Percentiles rank a stretch among this genome's conserved stretches.
These are phyloP conservation scores for Bromus sterilis DNA, from an alignment of 176 grass and related monocot genomes.

Conservation along the genomic window DNA sequence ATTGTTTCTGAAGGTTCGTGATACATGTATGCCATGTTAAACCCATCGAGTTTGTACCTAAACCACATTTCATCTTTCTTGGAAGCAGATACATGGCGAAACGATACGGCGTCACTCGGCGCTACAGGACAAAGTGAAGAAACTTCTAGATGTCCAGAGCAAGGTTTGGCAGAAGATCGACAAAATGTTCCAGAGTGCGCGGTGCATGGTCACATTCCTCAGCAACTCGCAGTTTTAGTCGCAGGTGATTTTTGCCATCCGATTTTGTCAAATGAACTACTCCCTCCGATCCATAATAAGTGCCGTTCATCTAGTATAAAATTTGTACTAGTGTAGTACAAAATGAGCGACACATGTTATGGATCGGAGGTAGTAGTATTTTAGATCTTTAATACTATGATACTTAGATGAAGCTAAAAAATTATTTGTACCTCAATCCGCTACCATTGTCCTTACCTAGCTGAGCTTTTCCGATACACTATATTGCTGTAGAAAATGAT, in stretches of 20 bases:
- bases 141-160: conserved; percentile 87
- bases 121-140: conserved; percentile 63
- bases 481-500: too few relatives aligned
- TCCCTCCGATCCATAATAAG: too few relatives aligned
- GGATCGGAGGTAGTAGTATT: too few relatives aligned
- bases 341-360: too few relatives aligned
- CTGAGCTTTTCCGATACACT: not conserved
- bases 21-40: not conserved
- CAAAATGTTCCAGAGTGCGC: conserved; percentile 73
- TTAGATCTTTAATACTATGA: not conserved
- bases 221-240: conserved; percentile 83
- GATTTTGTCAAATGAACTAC: not conserved
- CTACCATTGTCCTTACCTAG: not conserved
- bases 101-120: conserved; percentile 43
- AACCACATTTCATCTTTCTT: not conserved
- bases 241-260: conserved; percentile 7
- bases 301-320: too few relatives aligned
- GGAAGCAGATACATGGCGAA: conserved; percentile 85
- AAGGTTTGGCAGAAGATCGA: conserved; percentile 90
- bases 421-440: not conserved
- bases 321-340: too few relatives aligned
- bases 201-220: conserved; percentile 95
- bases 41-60: not conserved
- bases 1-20: conserved; percentile 83
- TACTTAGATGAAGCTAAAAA: not conserved